Percentiles rank a stretch among this genome's conserved stretches.
Evolutionary conservation across 768 basidiomycete species (phyloP).

Genomic region (Filobasidium floriforme): DNA sequence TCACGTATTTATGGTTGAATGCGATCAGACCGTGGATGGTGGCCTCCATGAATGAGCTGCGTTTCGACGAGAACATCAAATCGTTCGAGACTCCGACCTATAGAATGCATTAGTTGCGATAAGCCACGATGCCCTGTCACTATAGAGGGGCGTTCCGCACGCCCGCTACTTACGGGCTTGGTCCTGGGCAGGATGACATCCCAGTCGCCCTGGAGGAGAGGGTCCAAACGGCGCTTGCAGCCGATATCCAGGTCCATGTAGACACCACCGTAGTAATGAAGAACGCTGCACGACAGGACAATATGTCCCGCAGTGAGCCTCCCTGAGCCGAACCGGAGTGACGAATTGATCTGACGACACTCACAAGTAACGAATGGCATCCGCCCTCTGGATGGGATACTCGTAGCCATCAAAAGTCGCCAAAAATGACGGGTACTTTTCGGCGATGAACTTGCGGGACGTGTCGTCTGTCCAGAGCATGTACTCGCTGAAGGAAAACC

Average conservation of each 20-base stretch:
- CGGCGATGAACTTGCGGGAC: slow-evolving; percentile 80
- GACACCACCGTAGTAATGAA: slow-evolving; percentile 88
- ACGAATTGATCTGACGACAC: neutral
- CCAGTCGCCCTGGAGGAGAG: slow-evolving; percentile 67
- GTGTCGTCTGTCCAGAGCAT: slow-evolving; percentile 92
- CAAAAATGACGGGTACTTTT: slow-evolving; percentile 84
- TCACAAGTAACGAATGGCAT: slow-evolving; percentile 88
- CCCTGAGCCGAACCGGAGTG: neutral
- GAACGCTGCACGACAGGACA: slow-evolving; percentile 48
- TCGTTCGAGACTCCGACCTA: slow-evolving; percentile 91
- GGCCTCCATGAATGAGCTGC: slow-evolving; percentile 81
- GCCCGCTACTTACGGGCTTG: slow-evolving; percentile 56
- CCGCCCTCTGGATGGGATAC: slow-evolving; percentile 89
- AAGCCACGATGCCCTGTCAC: neutral
- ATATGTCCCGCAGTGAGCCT: neutral
- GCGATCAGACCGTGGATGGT: slow-evolving; percentile 83
- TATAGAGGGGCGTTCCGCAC: no score
- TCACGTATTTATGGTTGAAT: slow-evolving; percentile 87
- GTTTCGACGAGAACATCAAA: slow-evolving; percentile 80
- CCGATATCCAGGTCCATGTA: slow-evolving; percentile 97
- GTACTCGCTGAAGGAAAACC: slow-evolving; percentile 63
- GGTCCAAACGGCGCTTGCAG: slow-evolving; percentile 76
- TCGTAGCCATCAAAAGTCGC: slow-evolving; percentile 86
- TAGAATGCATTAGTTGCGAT: neutral
- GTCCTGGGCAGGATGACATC: slow-evolving; percentile 83